A percentile compares a stretch with the other conserved stretches of the same genome.
phyloP scores from a whole-genome alignment of 352 stramenopile genomes.

The Phytophthora fragariaefolia region DNA sequence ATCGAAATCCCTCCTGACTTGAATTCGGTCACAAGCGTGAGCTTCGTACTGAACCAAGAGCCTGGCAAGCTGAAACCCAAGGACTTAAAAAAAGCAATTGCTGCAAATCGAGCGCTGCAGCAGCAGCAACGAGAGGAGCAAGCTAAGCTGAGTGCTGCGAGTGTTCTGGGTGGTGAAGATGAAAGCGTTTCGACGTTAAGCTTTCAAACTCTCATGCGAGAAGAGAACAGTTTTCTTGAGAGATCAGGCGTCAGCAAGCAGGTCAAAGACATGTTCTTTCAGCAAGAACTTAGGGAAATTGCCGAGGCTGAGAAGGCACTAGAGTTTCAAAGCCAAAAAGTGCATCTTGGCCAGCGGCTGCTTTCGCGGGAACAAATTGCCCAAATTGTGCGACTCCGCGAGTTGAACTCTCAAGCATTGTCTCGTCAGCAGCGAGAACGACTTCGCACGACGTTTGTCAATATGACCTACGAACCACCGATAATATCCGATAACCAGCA shows the following conservation, averaged over 20 bases:
- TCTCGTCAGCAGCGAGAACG: conserved; percentile 48
- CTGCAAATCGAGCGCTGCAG: conserved; percentile 70
- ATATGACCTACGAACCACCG: conserved; percentile 29
- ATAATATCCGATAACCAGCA: conserved; percentile 22
- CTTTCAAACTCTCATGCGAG: conserved; percentile 60
- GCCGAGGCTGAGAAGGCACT: conserved; percentile 80
- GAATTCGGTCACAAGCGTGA: conserved; percentile 67
- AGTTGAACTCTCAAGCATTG: conserved; percentile 40
- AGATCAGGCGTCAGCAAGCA: conserved; percentile 44
- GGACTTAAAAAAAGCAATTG: conserved; percentile 90
- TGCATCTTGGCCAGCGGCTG: conserved; percentile 65
- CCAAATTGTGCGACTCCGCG: conserved; percentile 58
- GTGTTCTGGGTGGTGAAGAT: conserved; percentile 12
- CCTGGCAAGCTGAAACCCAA: conserved; percentile 90
- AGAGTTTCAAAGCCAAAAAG: conserved; percentile 85
- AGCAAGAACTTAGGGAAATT: conserved; percentile 80
- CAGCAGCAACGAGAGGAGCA: conserved; percentile 76
- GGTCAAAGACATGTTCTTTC: conserved; percentile 84
- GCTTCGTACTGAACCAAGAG: conserved; percentile 90
- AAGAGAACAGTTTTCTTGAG: conserved; percentile 55
- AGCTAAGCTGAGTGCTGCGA: conserved; percentile 39
- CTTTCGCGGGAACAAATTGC: conserved; percentile 57
- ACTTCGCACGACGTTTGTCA: conserved; percentile 49
- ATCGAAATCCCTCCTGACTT: conserved; percentile 76
- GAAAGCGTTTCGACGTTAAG: conserved; percentile 39